Conservation (phyloP, 345 rosid genomes). For the Rhodamnia argentea region DNA sequence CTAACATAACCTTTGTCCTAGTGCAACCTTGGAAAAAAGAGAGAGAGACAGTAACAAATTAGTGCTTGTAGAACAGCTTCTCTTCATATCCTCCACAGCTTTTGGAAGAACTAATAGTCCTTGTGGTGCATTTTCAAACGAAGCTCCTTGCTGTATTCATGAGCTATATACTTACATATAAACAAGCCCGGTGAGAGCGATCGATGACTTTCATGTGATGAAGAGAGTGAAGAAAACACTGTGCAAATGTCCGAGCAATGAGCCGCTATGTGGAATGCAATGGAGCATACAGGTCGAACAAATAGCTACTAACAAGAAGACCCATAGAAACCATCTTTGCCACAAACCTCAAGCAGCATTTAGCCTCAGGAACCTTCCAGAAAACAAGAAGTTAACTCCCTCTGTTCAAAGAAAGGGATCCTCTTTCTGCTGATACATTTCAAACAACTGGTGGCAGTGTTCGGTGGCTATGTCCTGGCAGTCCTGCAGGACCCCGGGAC, state of each 20-base stretch:
- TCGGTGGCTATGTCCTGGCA: conserved; percentile 8
- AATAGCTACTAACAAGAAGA: neutral
- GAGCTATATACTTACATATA: neutral
- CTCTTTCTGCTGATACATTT: conserved; percentile 9
- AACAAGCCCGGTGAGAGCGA: neutral
- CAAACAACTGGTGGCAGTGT: conserved; percentile 13
- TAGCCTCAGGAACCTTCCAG: neutral
- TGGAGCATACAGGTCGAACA: neutral
- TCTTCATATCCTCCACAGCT: neutral
- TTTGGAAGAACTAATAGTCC: neutral
- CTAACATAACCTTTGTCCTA: neutral
- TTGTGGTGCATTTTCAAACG: neutral
- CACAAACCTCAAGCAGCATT: neutral
- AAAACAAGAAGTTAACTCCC: neutral
- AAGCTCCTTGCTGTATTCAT: neutral
- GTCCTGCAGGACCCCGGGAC: conserved; percentile 3
- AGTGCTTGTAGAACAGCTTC: neutral
- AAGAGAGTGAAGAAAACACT: neutral
- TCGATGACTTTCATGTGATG: neutral
- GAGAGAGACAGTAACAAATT: neutral
- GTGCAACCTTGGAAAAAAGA: neutral
- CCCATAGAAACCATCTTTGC: neutral
- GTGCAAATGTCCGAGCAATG: neutral
- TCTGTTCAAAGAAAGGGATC: conserved; percentile 7
- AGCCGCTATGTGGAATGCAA: neutral